phyloP scores from a whole-genome alignment of 495 filamentous ascomycete species.

The Corynascus novoguineensis region DNA sequence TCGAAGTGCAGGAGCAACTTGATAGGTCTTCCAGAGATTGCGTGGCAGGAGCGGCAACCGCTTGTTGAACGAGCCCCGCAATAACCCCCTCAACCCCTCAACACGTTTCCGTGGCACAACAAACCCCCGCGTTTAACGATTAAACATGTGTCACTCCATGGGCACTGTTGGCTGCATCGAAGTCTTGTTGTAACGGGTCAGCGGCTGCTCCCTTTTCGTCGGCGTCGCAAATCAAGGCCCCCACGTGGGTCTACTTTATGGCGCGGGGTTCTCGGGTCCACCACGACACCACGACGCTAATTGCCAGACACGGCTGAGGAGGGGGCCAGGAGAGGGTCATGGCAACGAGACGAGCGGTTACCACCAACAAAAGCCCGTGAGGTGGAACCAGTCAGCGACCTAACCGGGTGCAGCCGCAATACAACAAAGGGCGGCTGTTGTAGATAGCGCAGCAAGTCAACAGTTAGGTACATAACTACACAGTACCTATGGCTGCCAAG shows the following conservation, averaged over 20 bases:
- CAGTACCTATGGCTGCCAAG: constrained; percentile 20
- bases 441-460: constrained; percentile 10
- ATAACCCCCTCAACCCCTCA: not conserved
- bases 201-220: not conserved
- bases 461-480: no score
- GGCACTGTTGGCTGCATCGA: not conserved
- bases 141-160: not conserved
- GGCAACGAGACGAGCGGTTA: not conserved
- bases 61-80: not conserved
- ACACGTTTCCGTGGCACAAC: not conserved
- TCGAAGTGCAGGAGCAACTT: no score
- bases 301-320: not conserved
- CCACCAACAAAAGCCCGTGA: not conserved
- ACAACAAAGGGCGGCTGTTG: not conserved
- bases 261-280: constrained; percentile 13
- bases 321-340: not conserved
- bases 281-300: constrained; percentile 7
- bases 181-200: not conserved
- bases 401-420: not conserved
- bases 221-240: constrained; percentile 16
- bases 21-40: no score
- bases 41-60: not conserved
- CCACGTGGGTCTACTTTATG: constrained; percentile 17
- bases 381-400: constrained; percentile 9
- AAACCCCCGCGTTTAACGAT: not conserved